phyloP scores from a whole-genome alignment of 176 grass and related monocot genomes.

The Rhynchospora breviuscula region DNA sequence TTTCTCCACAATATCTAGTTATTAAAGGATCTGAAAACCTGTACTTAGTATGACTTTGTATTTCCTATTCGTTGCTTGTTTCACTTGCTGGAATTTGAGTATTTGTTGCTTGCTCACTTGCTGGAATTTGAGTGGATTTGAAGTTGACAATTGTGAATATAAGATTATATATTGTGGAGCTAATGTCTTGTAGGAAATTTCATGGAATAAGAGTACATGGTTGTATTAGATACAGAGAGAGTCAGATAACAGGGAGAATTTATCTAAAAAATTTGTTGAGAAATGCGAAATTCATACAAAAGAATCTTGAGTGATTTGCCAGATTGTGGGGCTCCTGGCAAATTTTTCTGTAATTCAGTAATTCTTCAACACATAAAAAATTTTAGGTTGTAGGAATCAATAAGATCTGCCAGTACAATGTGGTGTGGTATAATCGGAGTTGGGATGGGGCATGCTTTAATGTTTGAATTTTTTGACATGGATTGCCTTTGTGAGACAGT shows the following conservation, averaged over 20 bases:
- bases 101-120: too few relatives aligned
- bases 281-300: not conserved
- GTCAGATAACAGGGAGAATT: not conserved
- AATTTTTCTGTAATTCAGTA: not conserved
- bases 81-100: too few relatives aligned
- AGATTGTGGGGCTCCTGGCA: too few relatives aligned
- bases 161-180: not conserved
- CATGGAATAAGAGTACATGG: not conserved
- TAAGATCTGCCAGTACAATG: not conserved
- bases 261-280: not conserved
- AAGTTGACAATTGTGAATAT: not conserved
- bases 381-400: not conserved
- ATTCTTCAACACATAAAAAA: not conserved
- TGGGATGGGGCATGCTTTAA: not conserved
- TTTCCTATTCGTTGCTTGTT: not conserved
- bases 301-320: not conserved
- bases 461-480: not conserved
- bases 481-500: not conserved
- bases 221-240: not conserved
- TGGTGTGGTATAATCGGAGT: not conserved
- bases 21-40: not conserved
- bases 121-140: not conserved
- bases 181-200: not conserved
- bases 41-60: not conserved
- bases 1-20: not conserved